Base-by-base conservation (phyloP, 768 basidiomycete species). In the Mycena vitilis region DNA sequence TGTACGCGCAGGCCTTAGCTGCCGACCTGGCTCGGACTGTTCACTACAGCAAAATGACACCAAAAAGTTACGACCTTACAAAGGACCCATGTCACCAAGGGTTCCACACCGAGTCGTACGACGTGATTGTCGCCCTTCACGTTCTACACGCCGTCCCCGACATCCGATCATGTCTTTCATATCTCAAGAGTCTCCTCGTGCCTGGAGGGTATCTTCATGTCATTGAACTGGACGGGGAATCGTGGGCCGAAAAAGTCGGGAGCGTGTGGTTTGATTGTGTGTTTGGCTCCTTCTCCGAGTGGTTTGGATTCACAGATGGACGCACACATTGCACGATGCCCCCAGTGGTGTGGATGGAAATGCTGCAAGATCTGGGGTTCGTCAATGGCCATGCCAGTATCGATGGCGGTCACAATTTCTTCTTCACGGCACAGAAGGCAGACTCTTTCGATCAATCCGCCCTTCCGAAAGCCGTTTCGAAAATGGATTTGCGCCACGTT, bases 211-310 rank as follows among this genome's bases (percentile, higher is more conserved):
- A 15, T 52, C 52, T 66, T 22, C 11, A 60, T 18, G 23, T 42
- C 13, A n/a, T 66, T 45, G 65, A 66, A 18, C 25, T 66, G 4
- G 53, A 66, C 22, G 58, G 65, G 30, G 60, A 58, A 1, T 16
- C 65, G 0, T 66, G 65, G 65, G 47, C 0, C 11, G 53, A 38
- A 0, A 54, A 20, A 9, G 9, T 25, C 13, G 65, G 65, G 11
- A 66, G 58, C 38, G 36, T 60, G 13, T 66, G 65, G 65, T 40
- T 47, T 5, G 65, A 66, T 25, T 66, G 51, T 37, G 13, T 66
- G 18, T 66, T 66, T 22, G 65, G 65, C 18, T 60, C 58, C n/a
- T 66, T 66, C 58, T n/a, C 51, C 2, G 65, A 66, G 15, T 66
- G 65, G 65, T 66, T 66, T 45, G 65, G 51, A 1, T 66, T 36